These are phyloP conservation scores for Solanum pinnatisectum DNA, from an alignment of 257 asterid genomes.

Conservation along the genomic window DNA sequence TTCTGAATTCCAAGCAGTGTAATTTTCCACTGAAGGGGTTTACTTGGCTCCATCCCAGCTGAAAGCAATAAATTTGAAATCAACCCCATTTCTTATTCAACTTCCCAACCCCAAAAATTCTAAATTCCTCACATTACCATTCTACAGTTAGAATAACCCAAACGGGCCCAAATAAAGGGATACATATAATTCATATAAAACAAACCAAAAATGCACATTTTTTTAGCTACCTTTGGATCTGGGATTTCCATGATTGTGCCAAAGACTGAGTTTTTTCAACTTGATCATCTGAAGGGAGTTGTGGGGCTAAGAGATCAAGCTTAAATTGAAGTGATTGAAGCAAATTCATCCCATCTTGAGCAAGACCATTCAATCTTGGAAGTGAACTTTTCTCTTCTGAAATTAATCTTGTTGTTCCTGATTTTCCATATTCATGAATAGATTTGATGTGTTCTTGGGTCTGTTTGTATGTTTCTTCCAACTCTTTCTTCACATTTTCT, in stretches of 20 bases:
- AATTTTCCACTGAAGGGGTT: background rate
- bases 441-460: constrained; percentile 36
- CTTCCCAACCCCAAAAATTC: background rate
- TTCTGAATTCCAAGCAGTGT: background rate
- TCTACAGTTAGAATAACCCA: background rate
- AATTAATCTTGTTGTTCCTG: constrained; percentile 12
- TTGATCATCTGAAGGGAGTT: constrained; percentile 56
- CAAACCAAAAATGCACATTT: background rate
- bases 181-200: background rate
- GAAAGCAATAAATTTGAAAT: background rate
- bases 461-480: constrained; percentile 36
- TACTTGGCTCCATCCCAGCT: background rate
- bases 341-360: constrained; percentile 67
- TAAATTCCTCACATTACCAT: background rate
- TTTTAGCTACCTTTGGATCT: constrained; percentile 50
- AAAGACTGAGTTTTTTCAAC: constrained; percentile 52
- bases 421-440: constrained; percentile 60
- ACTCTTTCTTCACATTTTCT: constrained; percentile 50
- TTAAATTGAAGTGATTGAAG: constrained; percentile 72
- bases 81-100: background rate
- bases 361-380: constrained; percentile 81
- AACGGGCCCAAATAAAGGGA: background rate
- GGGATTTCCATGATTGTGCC: constrained; percentile 59
- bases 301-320: constrained; percentile 90
- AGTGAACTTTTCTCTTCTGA: constrained; percentile 44